Base-by-base conservation (phyloP, 108 stramenopile genomes). In the Skeletonema costatum region DNA sequence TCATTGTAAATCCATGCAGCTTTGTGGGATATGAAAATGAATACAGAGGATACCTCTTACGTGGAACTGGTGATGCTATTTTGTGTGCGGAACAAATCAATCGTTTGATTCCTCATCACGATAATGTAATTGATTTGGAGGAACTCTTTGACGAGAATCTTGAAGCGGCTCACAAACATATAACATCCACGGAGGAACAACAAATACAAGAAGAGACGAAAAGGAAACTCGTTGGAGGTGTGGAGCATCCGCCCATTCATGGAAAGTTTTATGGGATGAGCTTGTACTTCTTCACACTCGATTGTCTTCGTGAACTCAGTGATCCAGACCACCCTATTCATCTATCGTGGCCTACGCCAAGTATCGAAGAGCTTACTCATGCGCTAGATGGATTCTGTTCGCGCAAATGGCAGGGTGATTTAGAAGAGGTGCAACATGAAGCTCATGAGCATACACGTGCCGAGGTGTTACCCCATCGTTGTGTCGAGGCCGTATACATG, bases 251-350 rank as follows among this genome's bases (percentile, higher is more conserved):
- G 21, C 90, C 89, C 5, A 70, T 96, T 17, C 75, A 86, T 2
- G 93, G 93, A 39, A 94, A 92, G 66, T 97, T 97, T 75, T 84
- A 93, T 68, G 97, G 93, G 66, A 97, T 97, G 95, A 91, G 89
- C 35, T 80, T 97, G 10, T 97, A 92, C 75, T 97, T 93, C 78
- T 97, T 94, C 68, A 82, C 97, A 16, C 77, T 96, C 58, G 97
- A 97, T 71, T 95, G 97, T 65, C 82, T 97, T 0, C 87, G 97
- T 7, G 92, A 90, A 60, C 74, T 97, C 5, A 87, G 89, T 8
- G 73, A 88, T 62, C 87, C 89, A 14, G 71, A 86, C 48, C 73
- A 87, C 39, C 81, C 87, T 11, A 91, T 87, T 14, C 87, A 92
- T 65, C 75, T 75, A 21, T 82, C 88, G 25, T 97, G 96, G 96